These are phyloP conservation scores for Saccharomycopsis sp. DNA, from an alignment of 805 yeast species.

Conservation along the genomic window DNA sequence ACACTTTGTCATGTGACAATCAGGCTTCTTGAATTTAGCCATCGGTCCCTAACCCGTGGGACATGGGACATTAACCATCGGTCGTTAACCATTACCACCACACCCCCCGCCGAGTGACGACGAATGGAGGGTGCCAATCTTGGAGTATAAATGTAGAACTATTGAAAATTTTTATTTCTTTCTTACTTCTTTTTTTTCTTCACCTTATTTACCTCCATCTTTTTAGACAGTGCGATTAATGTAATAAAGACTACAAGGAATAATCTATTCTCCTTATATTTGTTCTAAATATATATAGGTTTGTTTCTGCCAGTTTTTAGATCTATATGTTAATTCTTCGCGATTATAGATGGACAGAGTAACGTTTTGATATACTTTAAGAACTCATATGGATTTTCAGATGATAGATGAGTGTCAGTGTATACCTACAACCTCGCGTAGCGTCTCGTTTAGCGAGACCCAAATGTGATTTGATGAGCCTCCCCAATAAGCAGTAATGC, in stretches of 20 bases:
- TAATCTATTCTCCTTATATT: too few relatives aligned
- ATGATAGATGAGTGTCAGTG: constrained; percentile 19
- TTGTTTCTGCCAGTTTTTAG: constrained; percentile 2
- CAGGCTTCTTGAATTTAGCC: too few relatives aligned
- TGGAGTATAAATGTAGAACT: not conserved
- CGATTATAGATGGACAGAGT: constrained; percentile 16
- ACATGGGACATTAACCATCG: too few relatives aligned
- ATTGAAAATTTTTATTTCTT: not conserved
- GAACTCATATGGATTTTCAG: constrained; percentile 13
- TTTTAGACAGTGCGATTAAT: constrained; percentile 16
- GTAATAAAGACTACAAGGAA: too few relatives aligned
- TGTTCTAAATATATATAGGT: not conserved
- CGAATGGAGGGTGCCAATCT: not conserved
- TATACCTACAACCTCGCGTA: constrained; percentile 7
- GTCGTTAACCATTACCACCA: too few relatives aligned
- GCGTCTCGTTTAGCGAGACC: too few relatives aligned
- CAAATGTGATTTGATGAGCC: too few relatives aligned
- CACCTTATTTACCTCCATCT: constrained; percentile 15
- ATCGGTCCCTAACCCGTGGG: too few relatives aligned
- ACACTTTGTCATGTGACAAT: too few relatives aligned
- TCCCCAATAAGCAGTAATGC: too few relatives aligned
- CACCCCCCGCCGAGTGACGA: too few relatives aligned
- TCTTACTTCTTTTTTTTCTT: constrained; percentile 2
- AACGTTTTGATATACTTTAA: constrained; percentile 8
- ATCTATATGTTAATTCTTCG: constrained; percentile 2